Base-by-base conservation (phyloP, 2,329 filamentous ascomycete genomes). In the Hysterium pulicare region DNA sequence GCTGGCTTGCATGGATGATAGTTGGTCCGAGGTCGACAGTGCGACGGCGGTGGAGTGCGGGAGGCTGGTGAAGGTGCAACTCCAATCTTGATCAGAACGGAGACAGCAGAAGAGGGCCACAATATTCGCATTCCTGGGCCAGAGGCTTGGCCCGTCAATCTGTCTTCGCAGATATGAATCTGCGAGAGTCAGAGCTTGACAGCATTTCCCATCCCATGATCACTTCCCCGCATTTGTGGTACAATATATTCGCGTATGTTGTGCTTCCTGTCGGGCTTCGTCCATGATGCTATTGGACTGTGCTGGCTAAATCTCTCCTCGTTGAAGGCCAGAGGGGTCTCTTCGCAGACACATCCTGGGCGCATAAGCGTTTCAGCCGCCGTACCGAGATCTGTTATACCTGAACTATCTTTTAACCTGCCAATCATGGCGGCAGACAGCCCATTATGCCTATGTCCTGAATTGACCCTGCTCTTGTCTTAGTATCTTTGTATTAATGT, bases 181-280 rank as follows among this genome's bases (percentile, higher is more conserved):
- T n/a, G n/a, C n/a, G n/a, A n/a, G n/a, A n/a, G n/a, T n/a, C n/a
- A n/a, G n/a, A n/a, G n/a, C n/a, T n/a, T n/a, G n/a, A n/a, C n/a
- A n/a, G n/a, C n/a, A n/a, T n/a, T n/a, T n/a, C n/a, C 19, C 30
- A 24, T 42, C 44, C 35, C 44, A 39, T 46, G 44, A 42, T 42
- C 44, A 40, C 26, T 42, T 46, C 40, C 44, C 44, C 44, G 44
- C 44, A 46, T 42, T 42, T 35, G 21, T 20, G 38, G 28, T 16
- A 20, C 16, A 17, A 6, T 20, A 15, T 13, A 38, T 13, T 34
- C 32, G n/a, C n/a, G n/a, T n/a, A n/a, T n/a, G n/a, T n/a, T n/a
- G n/a, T n/a, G n/a, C n/a, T n/a, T n/a, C n/a, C n/a, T n/a, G n/a
- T n/a, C n/a, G n/a, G n/a, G n/a, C n/a, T n/a, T n/a, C 8, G 19